These are phyloP conservation scores for Pleurotus sapidus DNA, from an alignment of 768 basidiomycete species.

Conservation along the genomic window DNA sequence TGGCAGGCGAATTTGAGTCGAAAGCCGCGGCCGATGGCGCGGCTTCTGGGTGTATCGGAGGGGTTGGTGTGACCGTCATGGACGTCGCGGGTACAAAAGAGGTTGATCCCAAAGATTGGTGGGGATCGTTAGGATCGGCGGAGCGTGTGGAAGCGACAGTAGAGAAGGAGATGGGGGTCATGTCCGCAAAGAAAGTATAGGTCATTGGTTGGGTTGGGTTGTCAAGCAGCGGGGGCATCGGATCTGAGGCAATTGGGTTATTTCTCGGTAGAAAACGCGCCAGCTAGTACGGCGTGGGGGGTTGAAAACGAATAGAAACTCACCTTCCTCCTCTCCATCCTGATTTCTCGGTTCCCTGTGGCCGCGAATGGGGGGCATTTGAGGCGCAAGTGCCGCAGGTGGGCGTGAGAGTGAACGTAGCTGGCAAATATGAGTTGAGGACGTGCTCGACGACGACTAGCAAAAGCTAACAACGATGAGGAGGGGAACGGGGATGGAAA, in stretches of 20 bases:
- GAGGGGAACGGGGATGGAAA: slow-evolving; percentile 16
- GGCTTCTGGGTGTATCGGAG: not conserved
- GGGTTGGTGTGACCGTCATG: slow-evolving; percentile 1
- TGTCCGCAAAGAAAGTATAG: slow-evolving; percentile 63
- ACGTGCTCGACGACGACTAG: not conserved
- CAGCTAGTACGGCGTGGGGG: slow-evolving; percentile 13
- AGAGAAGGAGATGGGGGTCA: slow-evolving; percentile 50
- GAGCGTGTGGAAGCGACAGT: slow-evolving; percentile 17
- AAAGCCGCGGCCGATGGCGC: not conserved
- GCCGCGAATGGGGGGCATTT: slow-evolving; percentile 32
- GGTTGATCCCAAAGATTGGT: slow-evolving; percentile 18
- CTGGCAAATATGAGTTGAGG: not conserved
- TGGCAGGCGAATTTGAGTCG: slow-evolving; percentile 13
- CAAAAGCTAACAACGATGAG: slow-evolving; percentile 9
- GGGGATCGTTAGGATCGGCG: slow-evolving; percentile 19
- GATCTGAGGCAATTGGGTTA: slow-evolving; percentile 28
- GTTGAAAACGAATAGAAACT: not conserved
- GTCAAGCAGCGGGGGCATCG: slow-evolving; percentile 53
- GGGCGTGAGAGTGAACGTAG: slow-evolving; percentile 8
- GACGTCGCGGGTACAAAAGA: slow-evolving; percentile 19
- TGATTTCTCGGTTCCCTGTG: slow-evolving; percentile 22
- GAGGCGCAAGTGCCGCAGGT: slow-evolving; percentile 15
- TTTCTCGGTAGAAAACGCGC: slow-evolving; percentile 22
- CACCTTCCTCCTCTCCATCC: slow-evolving; percentile 21
- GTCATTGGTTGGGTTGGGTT: slow-evolving; percentile 49